phyloP scores from a whole-genome alignment of 192 early-diverging fungal genomes.

The Backusella macrospora region DNA sequence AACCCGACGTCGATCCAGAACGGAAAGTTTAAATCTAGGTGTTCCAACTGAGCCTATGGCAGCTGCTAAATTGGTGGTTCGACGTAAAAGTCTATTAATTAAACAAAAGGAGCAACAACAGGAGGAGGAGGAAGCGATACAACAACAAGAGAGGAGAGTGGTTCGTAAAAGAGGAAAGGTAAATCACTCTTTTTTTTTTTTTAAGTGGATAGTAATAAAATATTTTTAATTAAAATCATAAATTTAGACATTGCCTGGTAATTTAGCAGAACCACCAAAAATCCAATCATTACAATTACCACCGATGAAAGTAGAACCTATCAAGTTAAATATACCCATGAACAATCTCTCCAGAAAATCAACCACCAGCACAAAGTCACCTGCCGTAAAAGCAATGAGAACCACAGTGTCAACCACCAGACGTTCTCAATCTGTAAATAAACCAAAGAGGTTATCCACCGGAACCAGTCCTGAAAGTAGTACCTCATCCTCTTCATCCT shows the following conservation, averaged over 20 bases:
- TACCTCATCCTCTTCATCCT: slow-evolving; percentile 2
- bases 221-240: background rate
- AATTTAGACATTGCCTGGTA: slow-evolving; percentile 38
- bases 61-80: background rate
- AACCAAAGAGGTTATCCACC: background rate
- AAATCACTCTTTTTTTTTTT: background rate
- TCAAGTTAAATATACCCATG: slow-evolving; percentile 25
- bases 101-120: background rate
- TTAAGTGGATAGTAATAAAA: background rate
- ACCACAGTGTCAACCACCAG: background rate
- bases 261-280: slow-evolving; percentile 29
- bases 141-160: background rate
- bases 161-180: slow-evolving; percentile 38
- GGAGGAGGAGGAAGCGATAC: background rate
- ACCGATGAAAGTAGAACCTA: slow-evolving; percentile 41
- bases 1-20: slow-evolving; percentile 4
- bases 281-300: slow-evolving; percentile 22
- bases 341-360: background rate
- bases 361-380: background rate
- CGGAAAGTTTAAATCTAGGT: slow-evolving; percentile 14
- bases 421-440: slow-evolving; percentile 1
- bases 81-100: background rate
- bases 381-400: background rate
- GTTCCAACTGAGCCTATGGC: background rate
- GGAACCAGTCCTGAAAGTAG: background rate